Evolutionary conservation across 2,329 filamentous ascomycete genomes (phyloP).

Genomic region (Penicillium brevicompactum): DNA sequence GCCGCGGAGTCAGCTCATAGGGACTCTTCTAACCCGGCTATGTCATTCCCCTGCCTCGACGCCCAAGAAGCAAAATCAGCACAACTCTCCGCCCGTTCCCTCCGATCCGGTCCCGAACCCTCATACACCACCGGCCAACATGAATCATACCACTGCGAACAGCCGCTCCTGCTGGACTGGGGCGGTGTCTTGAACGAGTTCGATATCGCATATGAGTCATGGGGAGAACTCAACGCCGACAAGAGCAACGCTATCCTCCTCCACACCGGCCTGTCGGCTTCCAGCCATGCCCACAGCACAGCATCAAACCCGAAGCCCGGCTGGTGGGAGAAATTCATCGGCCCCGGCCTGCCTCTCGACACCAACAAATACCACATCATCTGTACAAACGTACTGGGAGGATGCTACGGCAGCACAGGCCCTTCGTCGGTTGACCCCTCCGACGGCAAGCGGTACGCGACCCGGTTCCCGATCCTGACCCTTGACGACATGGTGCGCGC

Average conservation of each 20-base stretch:
- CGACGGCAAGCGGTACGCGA: constrained; percentile 86
- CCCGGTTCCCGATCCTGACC: constrained; percentile 91
- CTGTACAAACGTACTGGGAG: constrained; percentile 94
- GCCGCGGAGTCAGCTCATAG: constrained; percentile 20
- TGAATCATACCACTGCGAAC: constrained; percentile 70
- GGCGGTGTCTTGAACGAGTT: constrained; percentile 89
- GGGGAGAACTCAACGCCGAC: constrained; percentile 78
- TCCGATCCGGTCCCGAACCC: constrained; percentile 81
- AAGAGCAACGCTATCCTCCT: constrained; percentile 87
- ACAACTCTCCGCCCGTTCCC: constrained; percentile 67
- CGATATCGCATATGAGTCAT: constrained; percentile 86
- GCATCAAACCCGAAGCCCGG: constrained; percentile 80
- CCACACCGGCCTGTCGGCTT: constrained; percentile 94
- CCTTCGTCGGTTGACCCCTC: constrained; percentile 85
- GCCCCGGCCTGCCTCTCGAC: constrained; percentile 79
- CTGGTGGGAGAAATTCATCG: constrained; percentile 99
- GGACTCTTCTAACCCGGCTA: constrained; percentile 72
- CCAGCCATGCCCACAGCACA: constrained; percentile 95
- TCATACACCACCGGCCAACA: constrained; percentile 92
- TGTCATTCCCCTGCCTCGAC: constrained; percentile 89
- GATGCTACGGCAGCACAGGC: constrained; percentile 94
- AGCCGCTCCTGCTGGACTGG: constrained; percentile 87
- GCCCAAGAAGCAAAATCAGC: constrained; percentile 78
- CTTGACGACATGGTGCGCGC: constrained; percentile 97
- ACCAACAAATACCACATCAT: constrained; percentile 91